Evolutionary conservation across 2,329 filamentous ascomycete species (phyloP).

Genomic region (Colletotrichum endophyticum): DNA sequence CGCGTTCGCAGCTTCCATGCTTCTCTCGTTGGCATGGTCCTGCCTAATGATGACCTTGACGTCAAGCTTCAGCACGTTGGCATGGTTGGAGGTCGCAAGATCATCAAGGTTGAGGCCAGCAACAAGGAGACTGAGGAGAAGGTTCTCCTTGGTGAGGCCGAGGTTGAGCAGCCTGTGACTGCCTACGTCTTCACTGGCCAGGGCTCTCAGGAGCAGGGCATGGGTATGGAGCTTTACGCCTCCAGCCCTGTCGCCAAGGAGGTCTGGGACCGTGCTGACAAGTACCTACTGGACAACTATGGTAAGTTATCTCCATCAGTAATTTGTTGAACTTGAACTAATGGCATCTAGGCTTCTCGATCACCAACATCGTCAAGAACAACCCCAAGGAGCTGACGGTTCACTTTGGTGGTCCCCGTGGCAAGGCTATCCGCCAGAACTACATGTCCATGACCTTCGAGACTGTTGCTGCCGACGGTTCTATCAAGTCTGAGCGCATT

Average conservation of each 20-base stretch:
- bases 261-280: conserved; percentile 97
- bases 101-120: conserved; percentile 96
- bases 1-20: conserved; percentile 98
- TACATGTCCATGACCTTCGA: conserved; percentile 99
- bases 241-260: conserved; percentile 94
- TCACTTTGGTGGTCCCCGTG: conserved; percentile 94
- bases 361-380: conserved; percentile 99
- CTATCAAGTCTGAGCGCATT: conserved; percentile 97
- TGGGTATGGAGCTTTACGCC: conserved; percentile 98
- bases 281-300: conserved; percentile 98
- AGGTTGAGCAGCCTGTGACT: conserved; percentile 96
- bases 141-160: conserved; percentile 91
- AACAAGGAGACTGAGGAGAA: conserved; percentile 97
- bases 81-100: conserved; percentile 98
- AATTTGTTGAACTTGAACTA: background rate
- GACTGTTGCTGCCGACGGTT: conserved; percentile 90
- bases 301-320: conserved; percentile 60
- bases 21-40: conserved; percentile 96
- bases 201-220: conserved; percentile 97
- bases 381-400: conserved; percentile 99
- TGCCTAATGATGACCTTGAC: conserved; percentile 93
- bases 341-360: conserved; percentile 76
- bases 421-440: conserved; percentile 97
- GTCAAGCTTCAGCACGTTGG: conserved; percentile 96
- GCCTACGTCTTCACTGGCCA: conserved; percentile 98